Base-by-base conservation (phyloP, 73 alveolate species). In the Durusdinium trenchii region DNA sequence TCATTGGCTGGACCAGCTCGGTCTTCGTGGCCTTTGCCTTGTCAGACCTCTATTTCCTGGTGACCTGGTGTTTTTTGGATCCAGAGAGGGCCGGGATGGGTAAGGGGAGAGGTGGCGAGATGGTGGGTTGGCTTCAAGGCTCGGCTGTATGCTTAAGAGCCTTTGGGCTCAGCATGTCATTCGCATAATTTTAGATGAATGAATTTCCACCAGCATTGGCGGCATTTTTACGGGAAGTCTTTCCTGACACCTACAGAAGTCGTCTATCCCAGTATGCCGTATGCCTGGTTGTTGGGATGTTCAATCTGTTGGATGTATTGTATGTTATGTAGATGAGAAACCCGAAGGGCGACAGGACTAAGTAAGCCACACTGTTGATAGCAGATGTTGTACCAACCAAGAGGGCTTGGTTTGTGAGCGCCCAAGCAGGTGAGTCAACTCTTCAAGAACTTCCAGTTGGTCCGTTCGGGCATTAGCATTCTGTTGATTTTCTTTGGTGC, bases 1-100 rank as follows among this genome's bases (percentile, higher is more conserved):
- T 79, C 69, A 79, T 79, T 26, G 90, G 90, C 16, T 79, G 90
- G 90, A 79, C 90, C 42, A 47, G 69, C 46, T 79, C 90, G 43
- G 90, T 79, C 67, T 79, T 79, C 69, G 90, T 79, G 52, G 90
- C 90, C 90, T 79, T 79, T 4, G 69, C 64, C 1, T 48, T 79
- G 67, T 67, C 90, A 26, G 90, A 79, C 47, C 62, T 79, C 40
- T 79, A 79, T 14, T 79, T 79, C 46, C 45, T 79, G 26, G 90
- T 48, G 48, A 9, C 90, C 45, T 47, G 90, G 90, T 43, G n/a
- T n/a, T n/a, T n/a, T n/a, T n/a, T n/a, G n/a, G n/a, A n/a, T n/a
- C n/a, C n/a, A n/a, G n/a, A n/a, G n/a, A n/a, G n/a, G n/a, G n/a
- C n/a, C n/a, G n/a, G n/a, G n/a, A 5, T 45, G 86, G 42, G 61